Base-by-base conservation (phyloP, 1,284 basidiomycete species). In the Melampsora americana region DNA sequence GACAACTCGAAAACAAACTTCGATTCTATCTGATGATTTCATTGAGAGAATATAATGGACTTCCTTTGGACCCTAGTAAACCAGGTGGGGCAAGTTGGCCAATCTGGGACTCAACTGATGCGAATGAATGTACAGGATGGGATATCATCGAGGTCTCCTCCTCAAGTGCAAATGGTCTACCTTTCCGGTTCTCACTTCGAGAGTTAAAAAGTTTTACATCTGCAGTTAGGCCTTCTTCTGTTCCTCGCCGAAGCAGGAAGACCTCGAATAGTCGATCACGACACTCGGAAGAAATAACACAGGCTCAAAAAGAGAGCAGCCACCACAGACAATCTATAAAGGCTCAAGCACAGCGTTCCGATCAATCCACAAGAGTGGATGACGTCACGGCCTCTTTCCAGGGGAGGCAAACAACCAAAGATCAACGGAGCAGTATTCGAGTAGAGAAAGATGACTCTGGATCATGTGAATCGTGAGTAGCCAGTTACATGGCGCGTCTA, bases 81-180 rank as follows among this genome's bases (percentile, higher is more conserved):
- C 70, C 70, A 18, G 70, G 64, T 44, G 39, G 48, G 32, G 59
- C 70, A n/a, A 72, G 70, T 32, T 72, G 70, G 70, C 70, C 70
- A 14, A 12, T 26, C 20, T 4, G 5, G 23, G 5, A 53, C 20
- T 26, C 50, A 20, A 12, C 9, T 20, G 50, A 20, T 20, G 50
- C 6, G 23, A 1, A 53, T 1, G 50, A 18, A 6, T 26, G 18
- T 18, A 53, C 20, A 6, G 5, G 50, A 53, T 53, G 50, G 50
- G 50, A 53, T 12, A 53, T 53, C 50, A 26, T 53, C 16, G 23
- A 53, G 50, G 23, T 53, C 16, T 26, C 50, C 6, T 53, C 23
- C 23, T 53, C 50, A 20, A 53, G 50, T 53, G 11, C 7, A 12
- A 53, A 53, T 26, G 4, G 50, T 9, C 9, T 35, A 3, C 50